These are phyloP conservation scores for Erysiphe pisi DNA, from an alignment of 2,329 filamentous ascomycete species.

Conservation along the genomic window DNA sequence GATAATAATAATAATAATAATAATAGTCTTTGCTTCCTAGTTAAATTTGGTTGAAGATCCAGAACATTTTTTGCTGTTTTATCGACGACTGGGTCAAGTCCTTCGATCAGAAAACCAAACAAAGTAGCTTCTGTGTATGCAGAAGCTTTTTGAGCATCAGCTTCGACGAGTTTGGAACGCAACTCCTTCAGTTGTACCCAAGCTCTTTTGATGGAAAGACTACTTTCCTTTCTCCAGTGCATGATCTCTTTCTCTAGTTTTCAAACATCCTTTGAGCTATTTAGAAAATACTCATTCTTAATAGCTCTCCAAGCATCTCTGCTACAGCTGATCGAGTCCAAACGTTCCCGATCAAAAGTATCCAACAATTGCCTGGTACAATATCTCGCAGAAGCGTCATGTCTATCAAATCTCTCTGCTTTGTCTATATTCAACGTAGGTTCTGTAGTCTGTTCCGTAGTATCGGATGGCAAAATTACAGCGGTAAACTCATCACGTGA, in stretches of 20 bases:
- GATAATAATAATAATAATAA: no score
- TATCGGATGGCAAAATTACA: no score
- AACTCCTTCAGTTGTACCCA: slow-evolving; percentile 15
- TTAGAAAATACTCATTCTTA: not conserved
- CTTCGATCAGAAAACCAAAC: not conserved
- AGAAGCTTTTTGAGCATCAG: not conserved
- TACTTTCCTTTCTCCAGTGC: slow-evolving; percentile 11
- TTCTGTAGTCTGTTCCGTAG: not conserved
- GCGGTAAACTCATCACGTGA: not conserved
- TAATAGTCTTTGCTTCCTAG: not conserved
- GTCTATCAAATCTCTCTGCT: not conserved
- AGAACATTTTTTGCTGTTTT: slow-evolving; percentile 14
- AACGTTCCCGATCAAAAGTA: slow-evolving; percentile 1
- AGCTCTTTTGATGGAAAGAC: slow-evolving; percentile 7
- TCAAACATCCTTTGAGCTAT: not conserved
- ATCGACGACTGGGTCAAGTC: not conserved
- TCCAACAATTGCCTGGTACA: not conserved
- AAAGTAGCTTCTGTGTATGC: not conserved
- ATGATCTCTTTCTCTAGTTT: not conserved
- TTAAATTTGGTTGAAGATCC: not conserved
- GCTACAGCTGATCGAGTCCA: not conserved
- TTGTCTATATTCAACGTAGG: not conserved
- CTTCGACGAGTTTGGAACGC: not conserved
- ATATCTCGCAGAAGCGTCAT: slow-evolving; percentile 2
- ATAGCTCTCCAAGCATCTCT: not conserved